Evolutionary conservation across 2,329 filamentous ascomycete species (phyloP).

Genomic region (Alternaria sp.): DNA sequence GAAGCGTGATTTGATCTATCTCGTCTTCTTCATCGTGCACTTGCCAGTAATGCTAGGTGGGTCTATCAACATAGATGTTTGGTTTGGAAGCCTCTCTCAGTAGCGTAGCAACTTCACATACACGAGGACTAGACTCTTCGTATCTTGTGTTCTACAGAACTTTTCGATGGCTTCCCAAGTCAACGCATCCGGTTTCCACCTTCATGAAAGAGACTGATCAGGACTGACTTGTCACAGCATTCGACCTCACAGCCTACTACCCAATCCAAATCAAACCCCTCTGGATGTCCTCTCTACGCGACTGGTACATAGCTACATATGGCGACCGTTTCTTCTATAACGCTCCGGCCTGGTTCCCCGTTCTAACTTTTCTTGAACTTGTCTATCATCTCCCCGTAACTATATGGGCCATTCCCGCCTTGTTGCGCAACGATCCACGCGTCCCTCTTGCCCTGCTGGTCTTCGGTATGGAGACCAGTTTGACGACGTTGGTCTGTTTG

Average conservation of each 20-base stretch:
- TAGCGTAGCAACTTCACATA: not conserved
- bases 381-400: slow-evolving; percentile 69
- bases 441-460: slow-evolving; percentile 67
- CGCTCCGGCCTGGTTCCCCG: slow-evolving; percentile 67
- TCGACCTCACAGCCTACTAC: slow-evolving; percentile 69
- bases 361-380: slow-evolving; percentile 66
- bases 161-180: not conserved
- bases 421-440: slow-evolving; percentile 64
- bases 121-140: not conserved
- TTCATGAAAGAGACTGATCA: not conserved
- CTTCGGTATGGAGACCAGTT: slow-evolving; percentile 65
- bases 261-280: slow-evolving; percentile 60
- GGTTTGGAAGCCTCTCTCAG: not conserved
- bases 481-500: slow-evolving; percentile 71
- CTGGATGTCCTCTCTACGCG: slow-evolving; percentile 60
- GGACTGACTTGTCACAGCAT: slow-evolving; percentile 53
- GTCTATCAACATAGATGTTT: not conserved
- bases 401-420: slow-evolving; percentile 65
- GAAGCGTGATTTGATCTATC: slow-evolving; percentile 59
- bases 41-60: slow-evolving; percentile 68
- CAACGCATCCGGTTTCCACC: not conserved
- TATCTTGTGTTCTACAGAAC: not conserved
- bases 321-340: slow-evolving; percentile 69
- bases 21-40: slow-evolving; percentile 69
- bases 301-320: slow-evolving; percentile 68